Evolutionary conservation across 805 yeast genomes (phyloP), one percentile per base, ranked within the genome.

Genomic region (Kuraishia hungarica): DNA sequence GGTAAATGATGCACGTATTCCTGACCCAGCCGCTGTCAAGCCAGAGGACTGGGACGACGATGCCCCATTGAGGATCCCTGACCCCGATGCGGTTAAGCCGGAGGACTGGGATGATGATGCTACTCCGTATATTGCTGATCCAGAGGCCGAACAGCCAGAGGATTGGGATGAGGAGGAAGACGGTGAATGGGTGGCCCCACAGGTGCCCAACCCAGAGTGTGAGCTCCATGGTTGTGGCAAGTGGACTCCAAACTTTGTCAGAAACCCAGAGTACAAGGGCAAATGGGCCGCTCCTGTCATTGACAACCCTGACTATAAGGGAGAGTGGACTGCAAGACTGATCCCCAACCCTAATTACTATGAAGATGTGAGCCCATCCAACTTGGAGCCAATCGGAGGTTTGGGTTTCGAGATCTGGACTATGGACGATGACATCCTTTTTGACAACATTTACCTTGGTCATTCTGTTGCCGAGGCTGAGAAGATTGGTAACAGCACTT

Each of bases 141-240:
- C 96, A 47, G 75, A 73, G 1, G 85, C 89, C 28, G 64, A 57
- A 35, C 80, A 76, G 62, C 97, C 97, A 20, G 86, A 75, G 50
- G 85, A 79, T 64, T 91, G 97, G 97, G 88, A 88, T 65, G 96
- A 89, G 48, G 92, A 85, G 60, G 92, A 87, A 66, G 96, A 90
- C 66, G 97, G 97, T 4, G 84, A 78, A 63, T 92, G 96, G 96
- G 63, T 73, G 49, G 86, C 91, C 2, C 91, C 93, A 24, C 68
- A 74, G 51, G 75, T 90, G 51, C 73, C 72, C 50, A 91, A 91
- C 67, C 97, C 97, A 11, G 81, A 73, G 56, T 91, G 97, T 70
- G 75, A 71, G 29, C 62, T 64, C 15, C 78, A 75, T 54, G 96
- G 96, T 5, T 91, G 97, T 70, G 97, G 97, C 49, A 72, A 76